Evolutionary conservation across 2,329 filamentous ascomycete species (phyloP), one percentile per base, ranked within the genome.

Genomic region (Colletotrichum kahawae): DNA sequence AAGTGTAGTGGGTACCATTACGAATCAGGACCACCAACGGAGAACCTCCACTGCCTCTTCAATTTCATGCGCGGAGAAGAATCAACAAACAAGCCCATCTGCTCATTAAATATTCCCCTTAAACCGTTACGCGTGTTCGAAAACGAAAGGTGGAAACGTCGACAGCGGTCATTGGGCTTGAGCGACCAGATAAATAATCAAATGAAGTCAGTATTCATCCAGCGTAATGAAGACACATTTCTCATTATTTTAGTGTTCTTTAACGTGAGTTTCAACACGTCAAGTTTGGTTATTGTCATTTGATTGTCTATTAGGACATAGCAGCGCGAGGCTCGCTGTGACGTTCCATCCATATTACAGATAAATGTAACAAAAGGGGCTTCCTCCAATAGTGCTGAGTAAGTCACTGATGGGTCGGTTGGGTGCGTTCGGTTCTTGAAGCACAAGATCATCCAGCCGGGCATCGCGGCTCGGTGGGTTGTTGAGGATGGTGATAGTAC

Each of bases 301-400:
- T 5, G 27, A 29, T 29, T 29, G 27, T 2, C 38, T 6, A 43
- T 6, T 6, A 43, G 18, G 18, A 12, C 9, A 9, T 43, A 8
- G 5, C 3, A 9, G 18, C 10, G 10, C 10, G 18, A 43, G n/a
- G 8, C n/a, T 43, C 18, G 9, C n/a, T 48, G 12, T 51, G 43
- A 21, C 4, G 10, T 24, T 5, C n/a, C n/a, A 1, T 21, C 43
- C 7, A 7, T 29, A 6, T 59, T 71, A 80, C 12, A 70, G 29
- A 29, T 82, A 84, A 43, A 83, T 64, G 60, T 84, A 84, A 57
- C 83, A 84, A 64, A 84, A 84, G 5, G 82, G 82, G 4, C n/a
- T 51, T 8, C 83, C 82, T 34, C 78, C 78, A 4, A 83, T 57
- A 0, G 83, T 83, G 67, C 78, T 82, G 75, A 84, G 77, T 4